Percentiles rank a stretch among this genome's conserved stretches.
These are phyloP conservation scores for Aphanocladium album DNA, from an alignment of 2,329 filamentous ascomycete genomes.

Conservation along the genomic window DNA sequence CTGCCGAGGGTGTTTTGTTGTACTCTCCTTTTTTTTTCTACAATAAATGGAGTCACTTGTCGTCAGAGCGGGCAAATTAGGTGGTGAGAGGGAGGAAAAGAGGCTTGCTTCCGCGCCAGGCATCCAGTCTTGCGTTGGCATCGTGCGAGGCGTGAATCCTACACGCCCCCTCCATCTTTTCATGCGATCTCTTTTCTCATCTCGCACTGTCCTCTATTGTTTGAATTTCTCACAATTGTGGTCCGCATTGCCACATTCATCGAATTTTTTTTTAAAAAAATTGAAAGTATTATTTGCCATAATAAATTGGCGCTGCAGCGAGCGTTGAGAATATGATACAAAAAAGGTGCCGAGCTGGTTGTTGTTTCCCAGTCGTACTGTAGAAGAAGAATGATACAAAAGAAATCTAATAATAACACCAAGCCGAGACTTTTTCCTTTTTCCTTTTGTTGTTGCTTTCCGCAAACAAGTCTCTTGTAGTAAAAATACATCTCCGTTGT, in stretches of 20 bases:
- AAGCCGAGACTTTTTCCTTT: constrained; percentile 2
- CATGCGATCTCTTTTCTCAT: constrained; percentile 12
- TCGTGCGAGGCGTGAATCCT: neutral
- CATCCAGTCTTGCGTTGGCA: neutral
- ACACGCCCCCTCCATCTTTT: constrained; percentile 13
- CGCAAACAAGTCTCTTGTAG: constrained; percentile 4
- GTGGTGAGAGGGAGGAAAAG: neutral
- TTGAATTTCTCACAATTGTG: neutral
- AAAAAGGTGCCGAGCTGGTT: constrained; percentile 4
- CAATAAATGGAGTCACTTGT: neutral
- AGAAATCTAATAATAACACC: constrained; percentile 9
- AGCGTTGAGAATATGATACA: constrained; percentile 24
- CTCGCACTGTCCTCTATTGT: constrained; percentile 7
- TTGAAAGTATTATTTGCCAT: constrained; percentile 9
- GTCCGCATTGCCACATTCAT: neutral
- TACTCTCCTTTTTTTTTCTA: neutral
- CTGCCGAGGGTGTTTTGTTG: neutral
- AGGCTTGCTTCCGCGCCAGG: neutral
- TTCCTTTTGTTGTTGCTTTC: constrained; percentile 8
- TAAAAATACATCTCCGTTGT: constrained; percentile 9
- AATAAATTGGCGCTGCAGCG: constrained; percentile 16
- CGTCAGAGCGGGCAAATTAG: neutral
- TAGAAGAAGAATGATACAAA: neutral
- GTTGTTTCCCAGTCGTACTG: constrained; percentile 4
- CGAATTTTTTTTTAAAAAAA: neutral